A percentile compares a stretch with the other conserved stretches of the same genome.
Conservation (phyloP, 2,329 filamentous ascomycete genomes). For the Talaromyces sp. region DNA sequence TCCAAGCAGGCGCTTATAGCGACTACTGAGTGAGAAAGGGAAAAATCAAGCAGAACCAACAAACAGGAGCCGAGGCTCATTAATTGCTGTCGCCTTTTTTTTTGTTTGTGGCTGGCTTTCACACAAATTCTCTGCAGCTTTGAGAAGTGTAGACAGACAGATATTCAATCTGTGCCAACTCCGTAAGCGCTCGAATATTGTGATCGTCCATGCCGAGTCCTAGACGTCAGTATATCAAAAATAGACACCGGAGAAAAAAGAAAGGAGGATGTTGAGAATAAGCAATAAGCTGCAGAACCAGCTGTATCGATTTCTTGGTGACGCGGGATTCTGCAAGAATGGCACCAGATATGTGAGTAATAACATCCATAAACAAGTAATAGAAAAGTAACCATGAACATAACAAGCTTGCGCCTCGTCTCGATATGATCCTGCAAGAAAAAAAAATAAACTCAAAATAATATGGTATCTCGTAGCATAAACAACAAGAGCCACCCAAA, state of each 20-base stretch:
- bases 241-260: neutral
- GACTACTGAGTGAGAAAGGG: slow-evolving; percentile 32
- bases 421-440: neutral
- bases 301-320: slow-evolving; percentile 10
- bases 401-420: neutral
- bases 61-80: slow-evolving; percentile 10
- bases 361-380: neutral
- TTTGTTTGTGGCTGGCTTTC: neutral
- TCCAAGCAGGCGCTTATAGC: slow-evolving; percentile 34
- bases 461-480: neutral
- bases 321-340: slow-evolving; percentile 5
- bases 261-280: neutral
- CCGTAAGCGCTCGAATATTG: neutral
- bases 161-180: neutral
- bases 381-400: neutral
- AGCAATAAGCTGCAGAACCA: neutral
- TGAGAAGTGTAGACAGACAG: neutral
- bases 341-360: slow-evolving; percentile 1
- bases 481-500: neutral
- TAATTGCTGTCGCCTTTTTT: neutral
- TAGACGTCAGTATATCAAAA: neutral
- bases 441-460: neutral
- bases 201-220: neutral
- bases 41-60: slow-evolving; percentile 15
- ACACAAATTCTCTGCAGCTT: neutral